Percentiles rank a stretch among this genome's conserved stretches.
phyloP scores from a whole-genome alignment of 768 basidiomycete genomes.

The Rhizopogon sp. region DNA sequence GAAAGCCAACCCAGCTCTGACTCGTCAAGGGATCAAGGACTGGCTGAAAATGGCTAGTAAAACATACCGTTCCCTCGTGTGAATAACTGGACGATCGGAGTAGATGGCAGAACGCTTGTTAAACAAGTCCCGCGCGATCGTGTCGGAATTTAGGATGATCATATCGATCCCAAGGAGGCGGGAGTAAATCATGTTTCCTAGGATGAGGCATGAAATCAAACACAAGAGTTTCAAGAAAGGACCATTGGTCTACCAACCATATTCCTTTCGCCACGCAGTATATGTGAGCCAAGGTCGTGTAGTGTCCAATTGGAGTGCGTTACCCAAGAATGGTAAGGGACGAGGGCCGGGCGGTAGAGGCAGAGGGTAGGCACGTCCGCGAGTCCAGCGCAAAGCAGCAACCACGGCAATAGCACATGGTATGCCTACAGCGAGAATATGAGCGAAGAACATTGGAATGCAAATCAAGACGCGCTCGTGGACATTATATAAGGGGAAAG shows the following conservation, averaged over 20 bases:
- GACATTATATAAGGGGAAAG: not conserved
- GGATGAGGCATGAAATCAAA: not conserved
- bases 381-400: not conserved
- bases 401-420: not conserved
- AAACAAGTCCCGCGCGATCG: constrained; percentile 2
- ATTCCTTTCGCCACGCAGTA: not conserved
- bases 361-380: not conserved
- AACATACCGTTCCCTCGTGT: not conserved
- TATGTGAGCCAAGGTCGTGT: constrained; percentile 5
- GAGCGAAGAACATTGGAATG: not conserved
- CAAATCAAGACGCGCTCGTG: not conserved
- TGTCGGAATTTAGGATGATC: not conserved
- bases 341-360: too few species aligned
- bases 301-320: not conserved
- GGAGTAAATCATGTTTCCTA: not conserved
- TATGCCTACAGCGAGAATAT: not conserved
- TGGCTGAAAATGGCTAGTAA: not conserved
- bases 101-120: not conserved
- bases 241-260: not conserved
- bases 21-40: not conserved
- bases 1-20: constrained; percentile 21
- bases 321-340: constrained; percentile 1
- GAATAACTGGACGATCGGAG: constrained; percentile 1
- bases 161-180: constrained; percentile 3
- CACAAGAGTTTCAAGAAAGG: not conserved